Evolutionary conservation across 2,329 filamentous ascomycete species (phyloP), one percentile per base, ranked within the genome.

Genomic region (Sarocladium brachiariae): DNA sequence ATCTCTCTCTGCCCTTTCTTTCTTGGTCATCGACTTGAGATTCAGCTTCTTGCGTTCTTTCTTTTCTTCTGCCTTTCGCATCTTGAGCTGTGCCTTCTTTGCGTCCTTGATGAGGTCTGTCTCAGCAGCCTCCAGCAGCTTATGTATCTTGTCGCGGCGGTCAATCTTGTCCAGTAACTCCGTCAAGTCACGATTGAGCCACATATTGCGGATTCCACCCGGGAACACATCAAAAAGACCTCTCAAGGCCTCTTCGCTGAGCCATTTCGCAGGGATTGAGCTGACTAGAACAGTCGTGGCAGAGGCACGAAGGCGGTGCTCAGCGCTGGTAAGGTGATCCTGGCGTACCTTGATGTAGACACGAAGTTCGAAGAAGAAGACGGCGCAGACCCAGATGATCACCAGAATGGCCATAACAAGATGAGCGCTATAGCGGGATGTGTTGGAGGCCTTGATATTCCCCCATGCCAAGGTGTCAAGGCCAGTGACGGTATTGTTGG

Each of bases 161-260:
- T 87, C 79, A 41, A 97, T 86, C 64, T 97, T 97, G 54, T 91
- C 86, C 43, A 88, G 78, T 10, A 99, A 77, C 8, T 84, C 78
- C 38, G 91, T 88, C 57, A 89, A 85, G 62, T 99, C 88, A 54
- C 92, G 81, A 53, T 96, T 99, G 59, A 99, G 84, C 91, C 92
- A 99, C 43, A 99, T 87, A 58, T 97, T 97, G 53, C 89, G 82
- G 61, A 99, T 86, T 25, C 93, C 93, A 18, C 93, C 93, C 0
- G 93, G 93, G 59, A 96, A 97, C 1, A 97, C 91, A 64, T 99
- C 93, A 61, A 95, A 99, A 0, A 99, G 74, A 0, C 86, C 86
- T 52, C 83, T 78, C 4, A 99, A 76, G 1, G 89, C 88, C 39
- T 95, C 84, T 46, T 89, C 80, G 2, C 80, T 89, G 7, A 95